phyloP scores from a whole-genome alignment of 1,284 basidiomycete genomes.

The Athelia psychrophila region DNA sequence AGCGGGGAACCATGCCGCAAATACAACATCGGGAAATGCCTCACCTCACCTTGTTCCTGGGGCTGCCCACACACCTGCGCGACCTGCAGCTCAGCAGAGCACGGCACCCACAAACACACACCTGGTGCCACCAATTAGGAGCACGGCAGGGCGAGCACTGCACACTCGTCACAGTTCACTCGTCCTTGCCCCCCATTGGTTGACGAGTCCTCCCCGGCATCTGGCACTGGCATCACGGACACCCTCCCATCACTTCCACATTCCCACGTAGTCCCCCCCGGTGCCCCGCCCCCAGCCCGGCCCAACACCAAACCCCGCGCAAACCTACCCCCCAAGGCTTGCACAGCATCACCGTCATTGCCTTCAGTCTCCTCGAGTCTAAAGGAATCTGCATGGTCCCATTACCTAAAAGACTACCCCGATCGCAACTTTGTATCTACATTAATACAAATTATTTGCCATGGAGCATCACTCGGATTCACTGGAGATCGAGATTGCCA shows the following conservation, averaged over 20 bases:
- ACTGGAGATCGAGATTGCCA: too few species aligned
- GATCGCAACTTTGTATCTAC: slow-evolving; percentile 25
- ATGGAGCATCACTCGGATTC: slow-evolving; percentile 30
- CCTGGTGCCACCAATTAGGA: too few species aligned
- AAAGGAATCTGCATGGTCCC: slow-evolving; percentile 19
- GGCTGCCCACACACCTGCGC: too few species aligned
- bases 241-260: not conserved
- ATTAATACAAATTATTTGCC: slow-evolving; percentile 26
- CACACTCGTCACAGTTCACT: too few species aligned
- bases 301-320: slow-evolving; percentile 24
- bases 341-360: not conserved
- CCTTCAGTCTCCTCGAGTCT: slow-evolving; percentile 17
- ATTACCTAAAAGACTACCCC: slow-evolving; percentile 28
- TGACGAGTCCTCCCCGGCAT: not conserved
- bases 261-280: slow-evolving; percentile 8
- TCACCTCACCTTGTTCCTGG: too few species aligned
- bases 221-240: not conserved
- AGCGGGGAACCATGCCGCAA: too few species aligned
- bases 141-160: too few species aligned
- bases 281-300: slow-evolving; percentile 13
- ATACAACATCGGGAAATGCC: too few species aligned
- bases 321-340: slow-evolving; percentile 12
- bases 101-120: too few species aligned
- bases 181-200: not conserved
- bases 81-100: too few species aligned